Evolutionary conservation across 2,329 filamentous ascomycete species (phyloP).

Genomic region (Colletotrichum sp.): DNA sequence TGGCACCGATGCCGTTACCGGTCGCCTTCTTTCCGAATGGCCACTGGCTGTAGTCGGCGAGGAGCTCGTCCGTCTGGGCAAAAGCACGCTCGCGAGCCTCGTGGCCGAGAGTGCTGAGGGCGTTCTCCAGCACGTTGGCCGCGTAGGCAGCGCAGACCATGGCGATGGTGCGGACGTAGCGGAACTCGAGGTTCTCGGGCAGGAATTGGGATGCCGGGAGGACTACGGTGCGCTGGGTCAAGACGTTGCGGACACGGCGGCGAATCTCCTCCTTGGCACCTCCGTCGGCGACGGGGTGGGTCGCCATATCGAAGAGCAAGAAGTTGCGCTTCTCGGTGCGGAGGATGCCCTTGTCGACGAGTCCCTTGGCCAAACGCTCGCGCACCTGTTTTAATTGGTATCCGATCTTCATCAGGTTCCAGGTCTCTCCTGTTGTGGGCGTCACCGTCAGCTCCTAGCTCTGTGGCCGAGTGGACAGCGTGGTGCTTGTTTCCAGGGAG

Average conservation of each 20-base stretch:
- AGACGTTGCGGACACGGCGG: slow-evolving; percentile 86
- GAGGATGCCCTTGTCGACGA: slow-evolving; percentile 98
- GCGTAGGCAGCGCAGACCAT: slow-evolving; percentile 99
- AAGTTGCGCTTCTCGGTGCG: slow-evolving; percentile 99
- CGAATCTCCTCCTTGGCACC: slow-evolving; percentile 98
- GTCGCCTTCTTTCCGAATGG: slow-evolving; percentile 88
- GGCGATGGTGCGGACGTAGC: slow-evolving; percentile 87
- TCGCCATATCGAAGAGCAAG: slow-evolving; percentile 99
- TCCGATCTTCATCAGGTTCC: slow-evolving; percentile 99
- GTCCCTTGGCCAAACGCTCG: slow-evolving; percentile 93
- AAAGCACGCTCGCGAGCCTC: slow-evolving; percentile 94
- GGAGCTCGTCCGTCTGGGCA: slow-evolving; percentile 92
- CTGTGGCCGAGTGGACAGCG: not conserved
- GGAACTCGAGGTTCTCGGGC: slow-evolving; percentile 92
- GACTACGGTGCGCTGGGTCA: slow-evolving; percentile 93
- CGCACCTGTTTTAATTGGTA: slow-evolving; percentile 99
- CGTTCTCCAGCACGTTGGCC: slow-evolving; percentile 97
- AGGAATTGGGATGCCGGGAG: slow-evolving; percentile 86
- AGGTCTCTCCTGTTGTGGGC: slow-evolving; percentile 81
- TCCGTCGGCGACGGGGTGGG: slow-evolving; percentile 93
- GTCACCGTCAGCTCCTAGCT: not conserved
- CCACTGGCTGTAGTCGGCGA: slow-evolving; percentile 97
- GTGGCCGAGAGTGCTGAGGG: slow-evolving; percentile 90
- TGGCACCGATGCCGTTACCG: slow-evolving; percentile 85
- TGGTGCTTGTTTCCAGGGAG: not conserved